Evolutionary conservation across 202 grass and related monocot genomes (phyloP), one percentile per base, ranked within the genome.

Genomic region (Setaria italica): DNA sequence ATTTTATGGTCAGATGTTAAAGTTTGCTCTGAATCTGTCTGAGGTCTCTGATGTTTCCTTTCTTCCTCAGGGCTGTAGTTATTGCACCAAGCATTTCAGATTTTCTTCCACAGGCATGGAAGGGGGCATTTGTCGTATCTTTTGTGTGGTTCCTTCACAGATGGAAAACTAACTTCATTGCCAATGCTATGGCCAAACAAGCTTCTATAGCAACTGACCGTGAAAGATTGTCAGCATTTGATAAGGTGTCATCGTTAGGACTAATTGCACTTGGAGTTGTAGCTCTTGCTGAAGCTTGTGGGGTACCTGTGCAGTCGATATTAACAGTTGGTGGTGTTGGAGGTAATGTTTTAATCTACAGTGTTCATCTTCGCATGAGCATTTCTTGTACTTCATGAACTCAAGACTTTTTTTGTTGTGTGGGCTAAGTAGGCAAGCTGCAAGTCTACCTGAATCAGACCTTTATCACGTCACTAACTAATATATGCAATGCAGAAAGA

Each of bases 101-200:
- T 72, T 87, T 87, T 85, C 88, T 95, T 77, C 84, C 84, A 72
- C 90, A 91, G 81, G 71, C 85, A 80, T 91, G 81, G 80, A 90
- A 87, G 49, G 93, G 86, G 21, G 86, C 90, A 66, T 76, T 88
- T 32, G 73, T 85, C 47, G 53, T 95, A 19, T 91, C 93, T 64
- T 82, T 95, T 46, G 81, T 95, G 42, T 95, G 92, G 92, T 92
- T 92, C 76, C 85, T 94, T 83, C 90, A 94, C 32, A 89, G 85
- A 32, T 95, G 90, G 84, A 95, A 95, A 80, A 84, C 88, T 55
- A 91, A 89, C 72, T 87, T 91, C 77, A 86, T 95, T 64, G 57
- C 84, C 25, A 83, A 39, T 70, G 47, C 76, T 80, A 64, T 89
- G 57, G 45, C 73, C 51, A 85, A 81, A 16, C 21, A 82, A 88